Base-by-base conservation (phyloP, 2,329 filamentous ascomycete genomes). In the Verticillium longisporum region DNA sequence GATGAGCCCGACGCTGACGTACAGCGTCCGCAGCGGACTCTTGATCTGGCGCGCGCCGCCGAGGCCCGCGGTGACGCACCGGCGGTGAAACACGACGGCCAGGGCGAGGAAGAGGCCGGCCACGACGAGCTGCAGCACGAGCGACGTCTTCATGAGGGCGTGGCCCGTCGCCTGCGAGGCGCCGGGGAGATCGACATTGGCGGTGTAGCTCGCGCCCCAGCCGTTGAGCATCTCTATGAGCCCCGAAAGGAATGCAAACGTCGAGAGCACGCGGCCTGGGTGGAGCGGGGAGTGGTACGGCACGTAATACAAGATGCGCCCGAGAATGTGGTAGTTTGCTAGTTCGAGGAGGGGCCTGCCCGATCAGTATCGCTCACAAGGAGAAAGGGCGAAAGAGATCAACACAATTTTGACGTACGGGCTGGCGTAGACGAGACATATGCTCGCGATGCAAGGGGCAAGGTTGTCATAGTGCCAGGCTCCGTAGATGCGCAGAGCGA, bases 291-390 rank as follows among this genome's bases (percentile, higher is more conserved):
- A 78, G 61, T 83, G 77, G 67, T 86, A 83, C 0, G 85, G 85
- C 2, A 85, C 76, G 68, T 86, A 87, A 69, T 83, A 83, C 21
- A 88, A 75, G 13, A 86, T 76, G 4, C 84, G 80, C 2, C 81
- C 81, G 31, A 88, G 79, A 60, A 87, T 79, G 66, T 85, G 80
- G 70, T 88, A 88, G 67, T 88, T 86, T 60, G 83, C 79, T 3
- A 85, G 76, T 59, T 85, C 84, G 50, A 87, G 79, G 2, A 87
- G 75, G 0, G 85, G 85, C 15, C 81, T 81, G 55, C 6, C 9
- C 3, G 37, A 53, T 32, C 15, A 60, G 33, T 4, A 10, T 10
- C 55, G 13, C 33, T 18, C 14, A 15, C 4, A 9, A 11, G n/a
- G 15, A 10, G 54, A 7, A 11, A 7, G 3, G 11, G 15, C 10